A percentile compares a stretch with the other conserved stretches of the same genome.
These are phyloP conservation scores for Lenzites betulinus DNA, from an alignment of 768 basidiomycete species.

Conservation along the genomic window DNA sequence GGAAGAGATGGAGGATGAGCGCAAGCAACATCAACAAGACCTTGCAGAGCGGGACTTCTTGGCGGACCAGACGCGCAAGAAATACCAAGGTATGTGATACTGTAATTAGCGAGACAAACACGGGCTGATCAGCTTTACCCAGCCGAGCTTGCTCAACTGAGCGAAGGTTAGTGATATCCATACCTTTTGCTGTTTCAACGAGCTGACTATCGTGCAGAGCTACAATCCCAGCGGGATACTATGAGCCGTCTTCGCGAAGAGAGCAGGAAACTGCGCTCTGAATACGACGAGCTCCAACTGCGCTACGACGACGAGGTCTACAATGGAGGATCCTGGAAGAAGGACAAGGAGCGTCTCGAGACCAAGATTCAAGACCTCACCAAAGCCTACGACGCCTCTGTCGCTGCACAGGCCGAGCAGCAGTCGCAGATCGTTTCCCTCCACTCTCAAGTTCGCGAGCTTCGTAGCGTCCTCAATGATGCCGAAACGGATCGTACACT, in stretches of 20 bases:
- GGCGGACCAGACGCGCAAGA: slow-evolving; percentile 80
- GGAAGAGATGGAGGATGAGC: slow-evolving; percentile 77
- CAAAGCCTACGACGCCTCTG: slow-evolving; percentile 74
- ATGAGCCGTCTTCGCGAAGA: slow-evolving; percentile 80
- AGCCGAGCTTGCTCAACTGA: slow-evolving; percentile 80
- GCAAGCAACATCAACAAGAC: slow-evolving; percentile 78
- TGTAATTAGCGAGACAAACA: neutral
- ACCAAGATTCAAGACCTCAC: slow-evolving; percentile 77
- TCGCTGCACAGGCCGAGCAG: slow-evolving; percentile 73
- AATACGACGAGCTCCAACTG: slow-evolving; percentile 74
- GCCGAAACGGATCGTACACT: slow-evolving; percentile 80
- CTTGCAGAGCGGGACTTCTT: slow-evolving; percentile 78
- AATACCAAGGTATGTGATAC: slow-evolving; percentile 67
- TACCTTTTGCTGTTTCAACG: neutral
- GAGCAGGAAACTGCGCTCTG: slow-evolving; percentile 73
- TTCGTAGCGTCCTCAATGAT: slow-evolving; percentile 80
- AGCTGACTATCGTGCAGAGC: slow-evolving; percentile 44
- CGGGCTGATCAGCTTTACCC: slow-evolving; percentile 9
- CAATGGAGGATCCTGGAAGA: slow-evolving; percentile 79
- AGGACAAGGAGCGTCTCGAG: slow-evolving; percentile 85
- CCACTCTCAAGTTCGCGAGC: slow-evolving; percentile 84
- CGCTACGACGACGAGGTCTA: slow-evolving; percentile 78
- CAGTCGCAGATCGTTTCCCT: slow-evolving; percentile 82
- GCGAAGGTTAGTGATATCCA: slow-evolving; percentile 56
- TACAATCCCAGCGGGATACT: slow-evolving; percentile 76